Conservation (phyloP, 768 basidiomycete genomes). For the Tylopilus plumbeoviolaceoides region DNA sequence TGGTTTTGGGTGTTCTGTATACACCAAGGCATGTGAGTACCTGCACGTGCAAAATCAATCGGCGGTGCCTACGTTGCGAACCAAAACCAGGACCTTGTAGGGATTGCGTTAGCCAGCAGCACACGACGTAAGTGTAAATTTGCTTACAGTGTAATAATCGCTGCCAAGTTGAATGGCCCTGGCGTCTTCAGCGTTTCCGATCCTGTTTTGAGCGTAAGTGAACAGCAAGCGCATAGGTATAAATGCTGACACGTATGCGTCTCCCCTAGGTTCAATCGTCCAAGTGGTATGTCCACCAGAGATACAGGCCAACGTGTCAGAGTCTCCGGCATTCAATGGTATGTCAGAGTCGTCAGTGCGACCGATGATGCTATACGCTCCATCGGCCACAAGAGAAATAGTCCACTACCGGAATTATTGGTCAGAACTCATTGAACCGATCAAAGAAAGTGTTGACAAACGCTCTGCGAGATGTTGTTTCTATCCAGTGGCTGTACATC, state of each 20-base stretch:
- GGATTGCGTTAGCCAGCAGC: not conserved
- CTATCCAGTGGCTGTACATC: not conserved
- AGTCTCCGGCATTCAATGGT: not conserved
- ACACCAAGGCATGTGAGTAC: not conserved
- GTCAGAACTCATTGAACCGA: not conserved
- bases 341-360: too few relatives aligned
- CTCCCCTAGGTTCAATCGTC: conserved; percentile 5
- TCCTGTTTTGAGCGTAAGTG: not conserved
- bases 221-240: not conserved
- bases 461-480: not conserved
- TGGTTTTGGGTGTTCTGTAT: conserved; percentile 3
- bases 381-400: not conserved
- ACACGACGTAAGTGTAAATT: not conserved
- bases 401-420: not conserved
- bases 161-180: not conserved
- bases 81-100: not conserved
- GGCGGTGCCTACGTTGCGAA: conserved; percentile 1
- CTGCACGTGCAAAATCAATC: not conserved
- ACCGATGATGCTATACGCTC: not conserved
- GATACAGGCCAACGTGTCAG: not conserved
- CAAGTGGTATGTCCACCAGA: not conserved
- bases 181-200: conserved; percentile 6
- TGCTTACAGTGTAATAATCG: not conserved
- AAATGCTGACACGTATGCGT: not conserved
- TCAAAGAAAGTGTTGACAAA: not conserved